Base-by-base conservation (phyloP, 2,329 filamentous ascomycete genomes). In the Colletotrichum sidae region DNA sequence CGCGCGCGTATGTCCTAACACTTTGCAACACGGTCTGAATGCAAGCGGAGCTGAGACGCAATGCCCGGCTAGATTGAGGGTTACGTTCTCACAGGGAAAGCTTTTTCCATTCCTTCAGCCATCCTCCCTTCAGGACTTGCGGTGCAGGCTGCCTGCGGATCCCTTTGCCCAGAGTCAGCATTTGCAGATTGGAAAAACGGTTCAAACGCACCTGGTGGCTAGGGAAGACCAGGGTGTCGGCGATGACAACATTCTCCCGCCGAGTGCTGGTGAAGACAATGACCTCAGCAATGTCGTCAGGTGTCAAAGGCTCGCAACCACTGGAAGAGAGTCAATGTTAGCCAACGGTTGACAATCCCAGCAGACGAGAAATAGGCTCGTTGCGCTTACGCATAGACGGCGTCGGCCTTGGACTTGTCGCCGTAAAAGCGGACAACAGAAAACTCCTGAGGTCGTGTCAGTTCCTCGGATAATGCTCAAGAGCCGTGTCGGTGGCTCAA, bases 231-330 rank as follows among this genome's bases (percentile, higher is more conserved):
- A 97, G 80, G 6, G 92, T 91, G 79, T 97, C 94, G 17, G 94
- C 94, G 70, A 97, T 79, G 17, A 97, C 93, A 6, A 97, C 93
- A 75, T 97, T 97, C 80, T 97, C 93, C 71, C 91, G 88, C 72
- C 94, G 87, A 4, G 91, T 91, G 4, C 92, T 93, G 2, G 91
- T 85, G 75, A 97, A 97, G 8, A 97, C 94, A 39, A 97, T 84
- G 37, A 96, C 85, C 80, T 97, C 94, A 11, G 94, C 94, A 73
- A 97, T 94, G 74, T 97, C 94, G 54, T 96, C 92, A 0, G 92
- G 92, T 0, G 93, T 97, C 70, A 97, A 83, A 45, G 94, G 94
- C 70, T 96, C 92, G 70, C 87, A 90, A 55, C 90, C 91, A 63
- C 90, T 92, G 68, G 67, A 68, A 4, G 12, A 13, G 25, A 69